Percentiles rank a stretch among this genome's conserved stretches.
Evolutionary conservation across 352 stramenopile genomes (phyloP).

Genomic region (Thalassiosira livingstoniorum): DNA sequence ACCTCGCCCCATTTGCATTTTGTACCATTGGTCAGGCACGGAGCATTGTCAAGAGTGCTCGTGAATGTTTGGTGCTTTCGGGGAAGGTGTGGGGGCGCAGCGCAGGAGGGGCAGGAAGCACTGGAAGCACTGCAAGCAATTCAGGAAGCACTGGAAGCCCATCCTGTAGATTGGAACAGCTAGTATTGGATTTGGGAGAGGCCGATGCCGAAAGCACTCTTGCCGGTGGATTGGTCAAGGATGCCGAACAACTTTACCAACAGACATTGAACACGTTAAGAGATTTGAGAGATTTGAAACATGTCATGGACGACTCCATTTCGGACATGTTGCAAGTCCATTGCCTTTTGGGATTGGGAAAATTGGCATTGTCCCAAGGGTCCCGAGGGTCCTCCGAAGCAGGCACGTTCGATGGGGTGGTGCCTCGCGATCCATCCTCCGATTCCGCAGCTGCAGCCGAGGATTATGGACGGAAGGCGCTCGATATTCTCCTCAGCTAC

Average conservation of each 20-base stretch:
- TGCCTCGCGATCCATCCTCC: constrained; percentile 2
- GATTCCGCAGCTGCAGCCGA: constrained; percentile 19
- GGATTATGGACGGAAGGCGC: constrained; percentile 35
- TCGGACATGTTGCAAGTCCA: constrained; percentile 53
- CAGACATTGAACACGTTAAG: constrained; percentile 38
- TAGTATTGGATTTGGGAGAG: constrained; percentile 68
- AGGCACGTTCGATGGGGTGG: constrained; percentile 26
- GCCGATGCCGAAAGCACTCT: constrained; percentile 73
- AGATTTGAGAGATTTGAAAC: constrained; percentile 24
- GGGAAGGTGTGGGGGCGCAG: constrained; percentile 52
- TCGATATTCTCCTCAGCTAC: constrained; percentile 34
- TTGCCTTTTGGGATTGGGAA: constrained; percentile 61
- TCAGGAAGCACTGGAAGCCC: too few relatives aligned
- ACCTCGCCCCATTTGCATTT: constrained; percentile 66
- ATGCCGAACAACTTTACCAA: constrained; percentile 51
- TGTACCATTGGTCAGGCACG: constrained; percentile 70
- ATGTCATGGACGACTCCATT: neutral
- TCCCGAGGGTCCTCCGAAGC: neutral
- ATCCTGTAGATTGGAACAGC: constrained; percentile 48
- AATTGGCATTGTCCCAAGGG: constrained; percentile 24
- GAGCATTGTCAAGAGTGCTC: constrained; percentile 54
- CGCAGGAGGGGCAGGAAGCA: too few relatives aligned
- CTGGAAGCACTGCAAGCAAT: too few relatives aligned
- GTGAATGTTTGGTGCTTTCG: constrained; percentile 33
- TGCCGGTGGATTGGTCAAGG: constrained; percentile 56